These are phyloP conservation scores for Penicillium italicum DNA, from an alignment of 2,329 filamentous ascomycete genomes.

Conservation along the genomic window DNA sequence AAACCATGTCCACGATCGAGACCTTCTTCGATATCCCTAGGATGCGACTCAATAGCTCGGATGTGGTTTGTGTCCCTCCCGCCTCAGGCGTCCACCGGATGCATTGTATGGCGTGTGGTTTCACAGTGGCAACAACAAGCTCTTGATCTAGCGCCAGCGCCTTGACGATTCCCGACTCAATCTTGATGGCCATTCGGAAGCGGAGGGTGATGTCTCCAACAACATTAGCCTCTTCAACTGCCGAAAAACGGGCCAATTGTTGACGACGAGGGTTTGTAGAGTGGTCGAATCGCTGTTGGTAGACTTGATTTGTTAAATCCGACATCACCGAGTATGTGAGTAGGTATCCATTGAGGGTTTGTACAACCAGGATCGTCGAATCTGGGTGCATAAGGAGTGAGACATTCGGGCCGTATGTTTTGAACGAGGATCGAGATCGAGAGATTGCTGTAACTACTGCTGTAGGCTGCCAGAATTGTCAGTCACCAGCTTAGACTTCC, in stretches of 20 bases:
- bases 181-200: conserved; percentile 96
- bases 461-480: conserved; percentile 61
- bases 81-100: conserved; percentile 90
- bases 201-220: conserved; percentile 83
- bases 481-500: conserved; percentile 21
- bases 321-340: conserved; percentile 92
- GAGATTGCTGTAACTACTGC: conserved; percentile 81
- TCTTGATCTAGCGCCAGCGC: conserved; percentile 89
- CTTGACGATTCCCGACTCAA: conserved; percentile 88
- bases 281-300: conserved; percentile 70
- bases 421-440: conserved; percentile 74
- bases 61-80: conserved; percentile 78
- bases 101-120: conserved; percentile 92
- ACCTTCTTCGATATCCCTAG: conserved; percentile 76
- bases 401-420: conserved; percentile 79
- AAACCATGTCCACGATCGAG: conserved; percentile 76
- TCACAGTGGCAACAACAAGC: conserved; percentile 82
- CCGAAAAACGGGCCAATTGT: conserved; percentile 52
- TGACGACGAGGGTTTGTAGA: conserved; percentile 45
- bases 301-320: conserved; percentile 77
- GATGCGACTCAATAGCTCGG: conserved; percentile 85
- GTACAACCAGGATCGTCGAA: conserved; percentile 85
- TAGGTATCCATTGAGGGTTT: conserved; percentile 78
- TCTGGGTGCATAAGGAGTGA: conserved; percentile 85
- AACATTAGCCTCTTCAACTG: conserved; percentile 75